Evolutionary conservation across 257 asterid genomes (phyloP).

Genomic region (Penstemon barbatus): DNA sequence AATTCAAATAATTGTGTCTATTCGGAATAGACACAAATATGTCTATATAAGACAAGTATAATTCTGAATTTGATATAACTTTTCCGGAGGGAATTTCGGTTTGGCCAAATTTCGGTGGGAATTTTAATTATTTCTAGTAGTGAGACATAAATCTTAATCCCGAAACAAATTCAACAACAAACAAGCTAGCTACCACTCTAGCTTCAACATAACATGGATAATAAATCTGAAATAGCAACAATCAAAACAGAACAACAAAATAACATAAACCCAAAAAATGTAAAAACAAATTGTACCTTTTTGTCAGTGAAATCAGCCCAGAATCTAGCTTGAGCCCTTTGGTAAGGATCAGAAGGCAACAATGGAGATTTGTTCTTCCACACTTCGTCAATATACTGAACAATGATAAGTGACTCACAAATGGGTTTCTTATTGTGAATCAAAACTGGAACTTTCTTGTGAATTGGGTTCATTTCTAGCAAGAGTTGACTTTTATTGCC

Average conservation of each 20-base stretch:
- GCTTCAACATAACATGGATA: no score
- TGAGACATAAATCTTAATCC: no score
- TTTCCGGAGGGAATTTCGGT: no score
- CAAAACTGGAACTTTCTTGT: conserved; percentile 43
- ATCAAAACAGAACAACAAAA: neutral
- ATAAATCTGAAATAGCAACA: neutral
- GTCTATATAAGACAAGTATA: no score
- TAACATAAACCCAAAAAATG: neutral
- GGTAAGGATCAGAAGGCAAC: conserved; percentile 27
- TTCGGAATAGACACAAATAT: no score
- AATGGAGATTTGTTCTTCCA: conserved; percentile 21
- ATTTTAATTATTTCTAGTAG: no score
- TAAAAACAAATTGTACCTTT: conserved; percentile 11
- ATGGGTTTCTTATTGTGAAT: conserved; percentile 35
- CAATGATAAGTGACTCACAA: conserved; percentile 22
- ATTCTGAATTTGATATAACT: no score
- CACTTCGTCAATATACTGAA: conserved; percentile 26
- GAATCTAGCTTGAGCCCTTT: conserved; percentile 20
- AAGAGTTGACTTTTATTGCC: conserved; percentile 23
- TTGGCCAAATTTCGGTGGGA: no score
- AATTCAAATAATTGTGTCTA: no score
- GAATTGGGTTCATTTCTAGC: conserved; percentile 44
- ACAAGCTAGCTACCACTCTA: no score
- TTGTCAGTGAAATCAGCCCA: conserved; percentile 26
- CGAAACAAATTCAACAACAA: no score